Conservation (phyloP, 2,329 filamentous ascomycete species). For the Ascochyta rabiei region DNA sequence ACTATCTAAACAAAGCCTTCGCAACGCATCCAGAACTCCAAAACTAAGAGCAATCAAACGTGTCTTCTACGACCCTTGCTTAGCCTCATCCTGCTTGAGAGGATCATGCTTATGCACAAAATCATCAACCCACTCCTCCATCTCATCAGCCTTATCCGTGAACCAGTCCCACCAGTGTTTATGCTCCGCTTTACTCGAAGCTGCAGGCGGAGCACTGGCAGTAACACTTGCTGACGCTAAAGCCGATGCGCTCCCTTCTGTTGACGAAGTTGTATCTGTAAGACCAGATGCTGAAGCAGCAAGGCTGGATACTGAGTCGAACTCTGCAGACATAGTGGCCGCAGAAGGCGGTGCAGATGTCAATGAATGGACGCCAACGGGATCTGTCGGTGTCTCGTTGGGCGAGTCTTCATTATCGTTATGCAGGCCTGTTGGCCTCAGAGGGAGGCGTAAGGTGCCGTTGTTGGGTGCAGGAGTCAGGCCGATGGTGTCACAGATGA, state of each 20-base stretch:
- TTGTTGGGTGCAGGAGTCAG: constrained; percentile 80
- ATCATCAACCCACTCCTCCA: constrained; percentile 45
- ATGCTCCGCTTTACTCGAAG: constrained; percentile 10
- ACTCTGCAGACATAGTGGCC: constrained; percentile 24
- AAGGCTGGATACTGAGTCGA: constrained; percentile 30
- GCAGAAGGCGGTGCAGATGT: constrained; percentile 8
- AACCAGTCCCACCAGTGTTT: constrained; percentile 47
- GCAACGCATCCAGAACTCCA: not conserved
- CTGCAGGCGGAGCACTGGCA: constrained; percentile 21
- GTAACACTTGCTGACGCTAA: constrained; percentile 23
- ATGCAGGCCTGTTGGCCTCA: constrained; percentile 69
- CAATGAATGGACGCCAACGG: constrained; percentile 36
- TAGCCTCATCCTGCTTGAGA: constrained; percentile 13
- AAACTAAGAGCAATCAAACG: not conserved
- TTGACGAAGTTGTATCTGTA: constrained; percentile 19
- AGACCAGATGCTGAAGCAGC: constrained; percentile 30
- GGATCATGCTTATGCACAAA: constrained; percentile 41
- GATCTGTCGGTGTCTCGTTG: constrained; percentile 61
- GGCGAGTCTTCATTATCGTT: constrained; percentile 53
- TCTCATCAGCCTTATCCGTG: constrained; percentile 43
- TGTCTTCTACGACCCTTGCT: not conserved
- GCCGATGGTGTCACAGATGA: constrained; percentile 85
- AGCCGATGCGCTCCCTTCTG: constrained; percentile 1
- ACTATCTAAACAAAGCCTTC: not conserved
- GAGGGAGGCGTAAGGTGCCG: constrained; percentile 77